Evolutionary conservation across 2,329 filamentous ascomycete species (phyloP), one percentile per base, ranked within the genome.

Genomic region (Fragosphaeria purpurea): DNA sequence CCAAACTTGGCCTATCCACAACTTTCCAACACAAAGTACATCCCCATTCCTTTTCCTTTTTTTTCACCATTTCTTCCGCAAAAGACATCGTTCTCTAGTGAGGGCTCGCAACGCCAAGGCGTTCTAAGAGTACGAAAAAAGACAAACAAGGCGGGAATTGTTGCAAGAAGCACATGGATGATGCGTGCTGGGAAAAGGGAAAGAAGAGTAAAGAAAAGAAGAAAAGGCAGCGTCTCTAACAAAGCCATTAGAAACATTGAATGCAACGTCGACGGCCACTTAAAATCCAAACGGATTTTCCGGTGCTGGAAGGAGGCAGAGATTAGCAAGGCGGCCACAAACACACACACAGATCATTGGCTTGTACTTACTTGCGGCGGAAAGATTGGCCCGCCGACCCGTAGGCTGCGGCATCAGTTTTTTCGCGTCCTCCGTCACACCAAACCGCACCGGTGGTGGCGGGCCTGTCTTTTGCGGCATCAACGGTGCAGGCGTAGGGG

Each of bases 321-420:
- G 7, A 37, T 7, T 37, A 37, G 22, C 22, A 22, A 22, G 22
- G 22, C 22, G 22, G 22, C 22, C 22, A 22, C 22, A 22, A 22
- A 22, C 22, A 22, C 22, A 22, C 22, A 22, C 22, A 22, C 22
- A 22, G 22, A 22, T 22, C 22, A 22, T 22, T 22, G 22, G 22
- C 22, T 22, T 22, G 6, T 52, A 90, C 91, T 85, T 83, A 97
- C 91, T 98, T 62, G 93, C 93, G 80, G 94, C 87, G 48, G 86
- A 77, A 58, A 98, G 76, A 66, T 97, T 96, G 51, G 93, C 93
- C 72, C 86, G 82, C 60, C 86, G 76, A 56, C 93, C 93, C 6
- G 93, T 98, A 33, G 88, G 78, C 70, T 97, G 93, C 34, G 90
- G 82, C 54, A 79, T 76, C 60, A 97, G 70, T 66, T 86, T 93